A percentile compares a stretch with the other conserved stretches of the same genome.
Conservation (phyloP, 1,139 yeast genomes). For the Pichia sp. region DNA sequence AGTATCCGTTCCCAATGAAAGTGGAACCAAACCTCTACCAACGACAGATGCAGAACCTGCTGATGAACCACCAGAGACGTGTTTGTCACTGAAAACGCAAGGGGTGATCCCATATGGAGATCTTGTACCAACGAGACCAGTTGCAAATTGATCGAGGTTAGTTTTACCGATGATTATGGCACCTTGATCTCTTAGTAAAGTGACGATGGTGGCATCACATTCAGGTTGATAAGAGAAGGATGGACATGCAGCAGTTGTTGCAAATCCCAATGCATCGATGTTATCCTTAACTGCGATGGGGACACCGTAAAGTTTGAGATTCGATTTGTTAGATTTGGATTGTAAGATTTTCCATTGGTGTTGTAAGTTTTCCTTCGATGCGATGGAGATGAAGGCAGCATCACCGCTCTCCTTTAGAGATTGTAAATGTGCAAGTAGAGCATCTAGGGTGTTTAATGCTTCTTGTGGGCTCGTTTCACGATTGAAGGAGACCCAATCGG, state of each 20-base stretch:
- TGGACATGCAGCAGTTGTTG: conserved; percentile 95
- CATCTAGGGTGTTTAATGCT: conserved; percentile 38
- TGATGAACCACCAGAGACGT: conserved; percentile 91
- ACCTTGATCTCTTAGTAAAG: conserved; percentile 67
- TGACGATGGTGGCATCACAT: conserved; percentile 69
- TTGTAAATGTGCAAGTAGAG: conserved; percentile 39
- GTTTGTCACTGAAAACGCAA: conserved; percentile 63
- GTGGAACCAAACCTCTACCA: conserved; percentile 80
- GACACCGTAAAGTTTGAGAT: conserved; percentile 74
- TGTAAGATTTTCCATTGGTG: conserved; percentile 80
- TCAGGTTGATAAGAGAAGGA: conserved; percentile 61
- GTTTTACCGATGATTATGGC: conserved; percentile 91
- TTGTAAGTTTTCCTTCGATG: conserved; percentile 47
- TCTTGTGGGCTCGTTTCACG: conserved; percentile 51
- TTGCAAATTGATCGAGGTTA: conserved; percentile 92
- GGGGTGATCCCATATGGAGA: conserved; percentile 90
- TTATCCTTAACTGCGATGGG: conserved; percentile 94
- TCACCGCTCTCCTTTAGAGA: conserved; percentile 50
- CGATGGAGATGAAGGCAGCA: conserved; percentile 88
- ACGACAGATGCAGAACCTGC: conserved; percentile 95
- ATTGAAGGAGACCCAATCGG: conserved; percentile 71
- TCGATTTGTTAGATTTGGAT: conserved; percentile 44
- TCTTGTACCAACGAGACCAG: conserved; percentile 92
- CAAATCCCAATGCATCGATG: conserved; percentile 75
- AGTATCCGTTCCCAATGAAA: conserved; percentile 91